Percentiles rank a stretch among this genome's conserved stretches.
Conservation (phyloP, 2,329 filamentous ascomycete species). For the Talaromyces sp. region DNA sequence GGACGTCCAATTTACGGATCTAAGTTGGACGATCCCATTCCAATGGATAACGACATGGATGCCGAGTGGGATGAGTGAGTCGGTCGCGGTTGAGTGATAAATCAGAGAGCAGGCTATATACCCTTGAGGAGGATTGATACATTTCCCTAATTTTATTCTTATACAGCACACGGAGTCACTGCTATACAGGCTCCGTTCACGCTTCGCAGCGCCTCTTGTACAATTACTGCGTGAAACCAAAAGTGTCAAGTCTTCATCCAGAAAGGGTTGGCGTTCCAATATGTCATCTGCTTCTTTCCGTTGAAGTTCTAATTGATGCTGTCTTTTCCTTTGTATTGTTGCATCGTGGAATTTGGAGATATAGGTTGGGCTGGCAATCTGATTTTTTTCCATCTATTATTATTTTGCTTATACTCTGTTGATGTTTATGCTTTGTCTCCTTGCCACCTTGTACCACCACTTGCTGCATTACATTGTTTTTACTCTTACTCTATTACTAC, state of each 20-base stretch:
- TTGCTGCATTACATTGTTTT: slow-evolving; percentile 9
- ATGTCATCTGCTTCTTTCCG: background rate
- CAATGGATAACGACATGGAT: slow-evolving; percentile 31
- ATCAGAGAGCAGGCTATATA: slow-evolving; percentile 9
- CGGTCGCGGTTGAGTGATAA: slow-evolving; percentile 3
- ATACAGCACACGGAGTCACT: slow-evolving; percentile 5
- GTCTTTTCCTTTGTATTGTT: slow-evolving; percentile 13
- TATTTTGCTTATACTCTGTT: background rate
- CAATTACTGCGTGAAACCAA: slow-evolving; percentile 15
- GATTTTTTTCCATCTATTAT: slow-evolving; percentile 11
- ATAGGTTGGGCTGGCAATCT: slow-evolving; percentile 18
- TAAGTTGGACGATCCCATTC: slow-evolving; percentile 35
- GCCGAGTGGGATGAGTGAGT: slow-evolving; percentile 35
- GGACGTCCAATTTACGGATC: slow-evolving; percentile 41
- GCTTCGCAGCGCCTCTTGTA: slow-evolving; percentile 18
- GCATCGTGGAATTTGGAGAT: slow-evolving; percentile 18
- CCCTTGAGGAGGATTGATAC: slow-evolving; percentile 15
- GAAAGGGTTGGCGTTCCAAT: background rate
- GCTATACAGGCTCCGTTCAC: background rate
- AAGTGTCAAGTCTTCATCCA: background rate
- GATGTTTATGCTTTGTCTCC: background rate
- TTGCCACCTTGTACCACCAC: slow-evolving; percentile 16
- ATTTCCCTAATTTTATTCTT: slow-evolving; percentile 7
- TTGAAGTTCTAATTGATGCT: background rate
- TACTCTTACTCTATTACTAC: background rate